Conservation (phyloP, 331 rosid species). For the Spiraea crenata region DNA sequence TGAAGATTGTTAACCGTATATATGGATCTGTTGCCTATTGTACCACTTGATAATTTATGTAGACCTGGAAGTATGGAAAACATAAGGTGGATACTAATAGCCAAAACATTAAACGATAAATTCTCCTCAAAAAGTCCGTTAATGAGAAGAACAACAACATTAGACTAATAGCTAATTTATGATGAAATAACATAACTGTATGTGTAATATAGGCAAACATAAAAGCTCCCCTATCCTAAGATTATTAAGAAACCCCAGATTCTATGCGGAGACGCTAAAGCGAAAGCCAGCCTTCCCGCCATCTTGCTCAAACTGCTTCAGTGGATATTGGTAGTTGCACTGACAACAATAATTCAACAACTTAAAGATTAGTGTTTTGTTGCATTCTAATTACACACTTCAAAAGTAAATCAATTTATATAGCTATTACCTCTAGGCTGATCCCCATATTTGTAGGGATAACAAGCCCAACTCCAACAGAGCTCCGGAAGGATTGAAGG, state of each 20-base stretch:
- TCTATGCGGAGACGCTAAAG: conserved; percentile 79
- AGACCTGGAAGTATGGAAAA: conserved; percentile 27
- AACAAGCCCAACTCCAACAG: conserved; percentile 88
- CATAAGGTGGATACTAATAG: too few species aligned
- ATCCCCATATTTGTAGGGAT: conserved; percentile 65
- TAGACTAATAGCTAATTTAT: too few species aligned
- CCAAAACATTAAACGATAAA: too few species aligned
- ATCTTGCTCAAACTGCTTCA: conserved; percentile 69
- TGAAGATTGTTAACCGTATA: conserved; percentile 48
- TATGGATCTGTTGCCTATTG: conserved; percentile 71
- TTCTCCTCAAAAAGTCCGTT: too few species aligned
- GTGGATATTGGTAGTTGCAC: conserved; percentile 78
- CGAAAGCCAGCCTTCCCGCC: conserved; percentile 90
- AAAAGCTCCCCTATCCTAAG: too few species aligned
- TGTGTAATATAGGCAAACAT: too few species aligned
- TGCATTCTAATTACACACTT: neutral
- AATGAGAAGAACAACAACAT: too few species aligned
- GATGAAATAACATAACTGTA: too few species aligned
- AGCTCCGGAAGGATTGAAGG: conserved; percentile 69
- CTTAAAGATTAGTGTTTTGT: too few species aligned
- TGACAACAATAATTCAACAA: conserved; percentile 33
- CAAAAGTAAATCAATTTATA: conserved; percentile 25
- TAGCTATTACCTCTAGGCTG: conserved; percentile 81
- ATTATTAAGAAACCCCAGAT: neutral
- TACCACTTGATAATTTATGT: conserved; percentile 47